Evolutionary conservation across 768 basidiomycete species (phyloP).

Genomic region (Pholiota molesta): DNA sequence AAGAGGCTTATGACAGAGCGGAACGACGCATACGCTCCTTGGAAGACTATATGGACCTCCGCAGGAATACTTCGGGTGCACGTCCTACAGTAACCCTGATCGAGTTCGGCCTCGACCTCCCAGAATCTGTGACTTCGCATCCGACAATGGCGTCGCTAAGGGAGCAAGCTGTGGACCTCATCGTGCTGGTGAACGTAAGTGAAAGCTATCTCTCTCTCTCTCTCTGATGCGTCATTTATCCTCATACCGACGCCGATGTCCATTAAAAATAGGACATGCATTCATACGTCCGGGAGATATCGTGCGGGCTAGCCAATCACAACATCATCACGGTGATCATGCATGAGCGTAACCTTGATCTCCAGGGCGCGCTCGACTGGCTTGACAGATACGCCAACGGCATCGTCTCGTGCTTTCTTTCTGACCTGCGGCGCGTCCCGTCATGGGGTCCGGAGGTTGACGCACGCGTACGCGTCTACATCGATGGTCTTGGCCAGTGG

Average conservation of each 20-base stretch:
- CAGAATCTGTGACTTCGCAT: conserved; percentile 56
- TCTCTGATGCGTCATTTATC: not conserved
- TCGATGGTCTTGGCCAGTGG: conserved; percentile 43
- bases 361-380: conserved; percentile 42
- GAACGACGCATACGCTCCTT: conserved; percentile 42
- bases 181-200: conserved; percentile 37
- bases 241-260: not conserved
- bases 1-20: conserved; percentile 46
- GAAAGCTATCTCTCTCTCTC: conserved; percentile 6
- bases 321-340: conserved; percentile 47
- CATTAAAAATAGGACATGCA: conserved; percentile 35
- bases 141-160: conserved; percentile 48
- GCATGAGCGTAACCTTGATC: conserved; percentile 32
- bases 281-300: conserved; percentile 43
- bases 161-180: conserved; percentile 52
- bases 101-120: conserved; percentile 60
- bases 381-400: conserved; percentile 34
- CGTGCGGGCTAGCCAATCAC: conserved; percentile 40
- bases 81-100: conserved; percentile 53
- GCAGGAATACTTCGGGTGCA: conserved; percentile 57
- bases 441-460: conserved; percentile 37
- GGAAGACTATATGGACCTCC: conserved; percentile 54
- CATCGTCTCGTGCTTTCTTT: conserved; percentile 34
- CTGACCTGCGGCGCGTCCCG: conserved; percentile 30
- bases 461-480: conserved; percentile 33